Evolutionary conservation across 2,329 filamentous ascomycete species (phyloP), one percentile per base, ranked within the genome.

Genomic region (Cylindrodendrum hubeiense): DNA sequence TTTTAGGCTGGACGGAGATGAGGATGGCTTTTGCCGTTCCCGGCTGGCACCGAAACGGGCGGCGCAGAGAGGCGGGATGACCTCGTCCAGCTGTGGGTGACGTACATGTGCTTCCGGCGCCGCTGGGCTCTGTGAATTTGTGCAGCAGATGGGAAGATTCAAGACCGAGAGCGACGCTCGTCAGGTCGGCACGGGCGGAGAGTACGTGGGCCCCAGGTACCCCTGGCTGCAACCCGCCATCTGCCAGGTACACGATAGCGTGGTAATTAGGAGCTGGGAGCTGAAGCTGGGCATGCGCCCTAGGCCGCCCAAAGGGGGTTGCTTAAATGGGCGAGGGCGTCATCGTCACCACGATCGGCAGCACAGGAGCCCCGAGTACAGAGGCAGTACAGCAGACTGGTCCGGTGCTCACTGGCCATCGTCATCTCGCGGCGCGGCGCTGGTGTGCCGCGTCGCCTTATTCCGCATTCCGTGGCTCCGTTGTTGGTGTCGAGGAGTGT

Each of bases 401-500:
- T 24, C 33, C n/a, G 33, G 47, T 17, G n/a, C 13, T 44, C 24
- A 13, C n/a, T 17, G 17, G 19, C 17, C 17, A 30, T 33, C n/a
- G 19, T 50, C 47, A 34, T 50, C 30, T 50, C 47, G 33, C 10
- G 26, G 28, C 12, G n/a, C 28, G 10, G 43, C 34, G 34, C 34
- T n/a, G 34, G 28, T 30, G 28, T 30, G 28, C 8, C 12, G 37
- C 26, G 9, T 33, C 47, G 21, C 28, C 47, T 33, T 33, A 50
- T 33, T 33, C 19, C n/a, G 47, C 47, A 50, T 50, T 50, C 46
- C 26, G 46, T 15, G 46, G n/a, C 26, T 30, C 9, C 17, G 19
- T 33, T 59, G 59, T 44, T 58, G 41, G 68, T 60, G 63, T 54
- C n/a, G n/a, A n/a, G n/a, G n/a, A n/a, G n/a, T n/a, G n/a, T n/a